Percentiles rank a stretch among this genome's conserved stretches.
phyloP scores from a whole-genome alignment of 225 moss, liverwort and hornwort genomes.

The Pleurozium schreberi region DNA sequence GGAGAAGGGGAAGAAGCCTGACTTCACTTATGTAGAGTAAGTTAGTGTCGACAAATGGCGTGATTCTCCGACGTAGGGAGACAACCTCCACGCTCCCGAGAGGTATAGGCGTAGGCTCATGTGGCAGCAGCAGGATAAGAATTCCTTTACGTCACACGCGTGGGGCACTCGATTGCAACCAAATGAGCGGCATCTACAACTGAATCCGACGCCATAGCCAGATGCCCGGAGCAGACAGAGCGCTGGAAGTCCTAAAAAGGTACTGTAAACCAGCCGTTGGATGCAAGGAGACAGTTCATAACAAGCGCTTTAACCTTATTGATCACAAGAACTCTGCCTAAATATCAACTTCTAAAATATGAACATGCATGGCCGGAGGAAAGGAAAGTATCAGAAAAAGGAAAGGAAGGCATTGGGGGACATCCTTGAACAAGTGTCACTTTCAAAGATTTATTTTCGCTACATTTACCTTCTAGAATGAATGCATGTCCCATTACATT shows the following conservation, averaged over 20 bases:
- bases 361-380: neutral
- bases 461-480: too few relatives aligned
- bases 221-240: neutral
- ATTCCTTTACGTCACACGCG: neutral
- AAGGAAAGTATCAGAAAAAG: neutral
- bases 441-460: neutral
- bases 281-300: neutral
- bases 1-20: neutral
- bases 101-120: neutral
- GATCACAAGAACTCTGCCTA: too few relatives aligned
- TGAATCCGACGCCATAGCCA: neutral
- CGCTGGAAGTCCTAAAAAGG: neutral
- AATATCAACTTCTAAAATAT: neutral
- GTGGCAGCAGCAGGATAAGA: constrained; percentile 22
- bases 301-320: too few relatives aligned
- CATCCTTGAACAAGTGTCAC: neutral
- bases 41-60: neutral
- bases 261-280: neutral
- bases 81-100: neutral
- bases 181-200: neutral
- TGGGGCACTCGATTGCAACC: neutral
- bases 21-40: neutral
- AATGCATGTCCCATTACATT: too few relatives aligned
- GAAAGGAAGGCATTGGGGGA: neutral
- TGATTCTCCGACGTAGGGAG: neutral